Conservation (phyloP, 257 asterid species). For the Agastache rugosa region DNA sequence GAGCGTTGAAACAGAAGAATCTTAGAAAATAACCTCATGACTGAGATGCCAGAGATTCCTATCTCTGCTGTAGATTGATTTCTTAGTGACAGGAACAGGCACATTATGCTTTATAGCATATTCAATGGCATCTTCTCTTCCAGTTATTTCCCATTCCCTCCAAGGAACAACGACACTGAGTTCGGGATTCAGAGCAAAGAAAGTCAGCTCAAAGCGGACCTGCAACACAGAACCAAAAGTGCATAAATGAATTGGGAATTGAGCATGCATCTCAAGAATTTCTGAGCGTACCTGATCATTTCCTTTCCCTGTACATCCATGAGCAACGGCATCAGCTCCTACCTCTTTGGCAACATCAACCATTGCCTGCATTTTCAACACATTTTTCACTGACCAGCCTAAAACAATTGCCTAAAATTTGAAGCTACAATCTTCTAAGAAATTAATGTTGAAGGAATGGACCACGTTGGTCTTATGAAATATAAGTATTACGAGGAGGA, state of each 20-base stretch:
- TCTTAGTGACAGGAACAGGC: conserved; percentile 93
- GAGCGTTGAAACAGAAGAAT: not conserved
- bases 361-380: conserved; percentile 73
- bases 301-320: conserved; percentile 98
- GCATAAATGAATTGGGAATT: not conserved
- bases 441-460: not conserved
- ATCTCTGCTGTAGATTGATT: conserved; percentile 97
- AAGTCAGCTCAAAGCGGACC: conserved; percentile 98
- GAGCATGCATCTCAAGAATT: conserved; percentile 13
- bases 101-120: conserved; percentile 87
- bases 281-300: conserved; percentile 76
- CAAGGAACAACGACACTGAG: conserved; percentile 95
- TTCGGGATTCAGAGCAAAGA: conserved; percentile 94
- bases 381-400: conserved; percentile 18
- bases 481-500: not conserved
- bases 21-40: conserved; percentile 69
- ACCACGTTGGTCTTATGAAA: conserved; percentile 15
- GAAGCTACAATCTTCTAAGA: conserved; percentile 10
- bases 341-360: conserved; percentile 97
- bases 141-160: conserved; percentile 98
- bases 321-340: conserved; percentile 99
- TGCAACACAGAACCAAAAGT: conserved; percentile 37
- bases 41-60: conserved; percentile 98
- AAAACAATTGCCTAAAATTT: not conserved
- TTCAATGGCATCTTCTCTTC: conserved; percentile 97